These are phyloP conservation scores for Monilinia polystroma DNA, from an alignment of 2,329 filamentous ascomycete genomes.

Conservation along the genomic window DNA sequence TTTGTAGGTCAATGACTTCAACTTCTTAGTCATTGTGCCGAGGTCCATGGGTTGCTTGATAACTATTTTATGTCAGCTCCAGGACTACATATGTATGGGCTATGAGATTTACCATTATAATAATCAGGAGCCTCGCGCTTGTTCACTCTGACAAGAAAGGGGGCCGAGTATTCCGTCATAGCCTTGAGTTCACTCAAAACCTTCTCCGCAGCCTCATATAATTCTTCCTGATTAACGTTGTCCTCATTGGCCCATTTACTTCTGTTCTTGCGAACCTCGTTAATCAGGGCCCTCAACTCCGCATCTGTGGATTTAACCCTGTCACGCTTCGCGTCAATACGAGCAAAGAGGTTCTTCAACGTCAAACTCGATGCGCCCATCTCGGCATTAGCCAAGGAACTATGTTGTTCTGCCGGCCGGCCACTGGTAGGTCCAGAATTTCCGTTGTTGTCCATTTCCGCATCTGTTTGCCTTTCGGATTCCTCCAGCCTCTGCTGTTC, in stretches of 20 bases:
- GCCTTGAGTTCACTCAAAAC: conserved; percentile 96
- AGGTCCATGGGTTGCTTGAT: conserved; percentile 99
- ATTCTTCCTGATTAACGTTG: conserved; percentile 93
- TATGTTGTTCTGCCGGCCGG: conserved; percentile 65
- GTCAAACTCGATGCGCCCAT: conserved; percentile 94
- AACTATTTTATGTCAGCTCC: conserved; percentile 56
- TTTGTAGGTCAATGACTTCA: conserved; percentile 76
- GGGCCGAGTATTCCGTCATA: conserved; percentile 95
- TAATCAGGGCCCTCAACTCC: conserved; percentile 88
- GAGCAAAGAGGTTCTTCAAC: conserved; percentile 92
- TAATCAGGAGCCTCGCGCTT: conserved; percentile 97
- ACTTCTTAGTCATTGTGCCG: conserved; percentile 96
- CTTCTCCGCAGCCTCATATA: conserved; percentile 96
- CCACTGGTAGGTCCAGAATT: conserved; percentile 52
- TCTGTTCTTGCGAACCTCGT: conserved; percentile 94
- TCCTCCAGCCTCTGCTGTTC: conserved; percentile 97
- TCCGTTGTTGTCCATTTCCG: conserved; percentile 77
- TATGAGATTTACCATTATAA: conserved; percentile 68
- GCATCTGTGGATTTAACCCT: conserved; percentile 90
- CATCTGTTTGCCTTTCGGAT: conserved; percentile 92
- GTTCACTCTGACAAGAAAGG: conserved; percentile 90
- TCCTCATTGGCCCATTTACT: conserved; percentile 99
- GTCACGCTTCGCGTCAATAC: conserved; percentile 89
- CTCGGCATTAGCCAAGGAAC: conserved; percentile 89
- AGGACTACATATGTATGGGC: not conserved